Evolutionary conservation across 116 monocot species (phyloP).

Genomic region (Trichopus zeylanicus): DNA sequence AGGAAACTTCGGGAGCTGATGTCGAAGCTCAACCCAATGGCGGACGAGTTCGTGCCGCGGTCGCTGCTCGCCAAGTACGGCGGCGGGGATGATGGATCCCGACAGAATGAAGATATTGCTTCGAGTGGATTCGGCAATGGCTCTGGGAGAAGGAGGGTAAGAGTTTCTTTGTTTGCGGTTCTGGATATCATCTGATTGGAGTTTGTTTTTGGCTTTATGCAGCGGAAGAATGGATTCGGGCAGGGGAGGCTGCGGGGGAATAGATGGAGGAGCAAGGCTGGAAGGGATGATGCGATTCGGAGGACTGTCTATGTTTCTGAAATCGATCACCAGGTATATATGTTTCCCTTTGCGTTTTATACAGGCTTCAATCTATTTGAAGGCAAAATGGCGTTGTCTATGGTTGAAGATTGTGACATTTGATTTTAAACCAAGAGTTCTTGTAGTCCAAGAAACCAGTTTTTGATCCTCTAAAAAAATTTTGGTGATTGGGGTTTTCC

Average conservation of each 20-base stretch:
- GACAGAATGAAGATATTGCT: too few species aligned
- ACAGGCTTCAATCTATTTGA: background rate
- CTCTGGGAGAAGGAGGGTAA: background rate
- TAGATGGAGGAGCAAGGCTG: conserved; percentile 48
- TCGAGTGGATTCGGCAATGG: background rate
- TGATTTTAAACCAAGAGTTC: too few species aligned
- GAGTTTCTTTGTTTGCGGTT: background rate
- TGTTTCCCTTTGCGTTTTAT: background rate
- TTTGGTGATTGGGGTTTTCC: too few species aligned
- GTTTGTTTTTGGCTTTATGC: background rate
- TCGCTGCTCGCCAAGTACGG: conserved; percentile 3
- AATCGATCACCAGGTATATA: conserved; percentile 60
- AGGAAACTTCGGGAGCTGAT: conserved; percentile 38
- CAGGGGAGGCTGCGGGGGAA: conserved; percentile 44
- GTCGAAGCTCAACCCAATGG: conserved; percentile 51
- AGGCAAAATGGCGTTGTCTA: too few species aligned
- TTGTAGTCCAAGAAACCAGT: too few species aligned
- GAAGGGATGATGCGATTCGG: conserved; percentile 56
- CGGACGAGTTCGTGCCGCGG: conserved; percentile 47
- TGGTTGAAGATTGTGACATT: too few species aligned
- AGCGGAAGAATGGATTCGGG: conserved; percentile 23
- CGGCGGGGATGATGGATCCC: background rate
- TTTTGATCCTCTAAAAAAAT: too few species aligned
- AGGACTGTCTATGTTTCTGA: conserved; percentile 77
- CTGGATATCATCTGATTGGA: background rate